Conservation (phyloP, 345 rosid species). For the Corymbia maculata region DNA sequence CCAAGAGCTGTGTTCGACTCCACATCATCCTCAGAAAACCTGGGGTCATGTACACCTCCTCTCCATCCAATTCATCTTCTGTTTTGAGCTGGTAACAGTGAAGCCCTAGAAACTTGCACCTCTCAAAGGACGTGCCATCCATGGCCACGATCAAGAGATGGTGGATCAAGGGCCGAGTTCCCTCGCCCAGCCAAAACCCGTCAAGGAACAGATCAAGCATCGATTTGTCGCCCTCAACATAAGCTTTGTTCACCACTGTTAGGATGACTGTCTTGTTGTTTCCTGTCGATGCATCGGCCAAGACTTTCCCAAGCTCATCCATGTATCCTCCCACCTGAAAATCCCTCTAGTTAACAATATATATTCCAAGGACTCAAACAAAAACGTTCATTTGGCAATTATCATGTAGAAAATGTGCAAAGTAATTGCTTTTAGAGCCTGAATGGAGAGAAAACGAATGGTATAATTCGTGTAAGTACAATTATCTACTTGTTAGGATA, state of each 20-base stretch:
- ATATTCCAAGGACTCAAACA: not conserved
- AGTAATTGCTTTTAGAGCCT: not conserved
- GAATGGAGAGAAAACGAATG: not conserved
- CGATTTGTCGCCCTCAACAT: conserved; percentile 20
- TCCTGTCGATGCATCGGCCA: not conserved
- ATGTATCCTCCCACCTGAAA: not conserved
- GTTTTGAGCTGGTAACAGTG: conserved; percentile 56
- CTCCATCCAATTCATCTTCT: conserved; percentile 30
- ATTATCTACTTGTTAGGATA: not conserved
- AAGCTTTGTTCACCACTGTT: conserved; percentile 26
- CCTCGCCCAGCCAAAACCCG: conserved; percentile 26
- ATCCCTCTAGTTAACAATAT: not conserved
- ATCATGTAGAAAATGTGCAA: not conserved
- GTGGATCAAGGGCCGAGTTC: conserved; percentile 8
- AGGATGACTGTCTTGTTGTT: conserved; percentile 26
- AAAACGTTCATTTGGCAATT: not conserved
- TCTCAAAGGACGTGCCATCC: conserved; percentile 19
- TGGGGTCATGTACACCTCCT: conserved; percentile 52
- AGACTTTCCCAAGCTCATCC: conserved; percentile 1
- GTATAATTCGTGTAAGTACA: not conserved
- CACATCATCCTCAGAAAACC: conserved; percentile 86
- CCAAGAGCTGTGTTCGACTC: conserved; percentile 55
- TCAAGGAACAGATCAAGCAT: conserved; percentile 26
- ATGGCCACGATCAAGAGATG: conserved; percentile 14
- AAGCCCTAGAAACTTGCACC: conserved; percentile 33